phyloP scores from a whole-genome alignment of 2,329 filamentous ascomycete species.

The Colletotrichum tabaci region DNA sequence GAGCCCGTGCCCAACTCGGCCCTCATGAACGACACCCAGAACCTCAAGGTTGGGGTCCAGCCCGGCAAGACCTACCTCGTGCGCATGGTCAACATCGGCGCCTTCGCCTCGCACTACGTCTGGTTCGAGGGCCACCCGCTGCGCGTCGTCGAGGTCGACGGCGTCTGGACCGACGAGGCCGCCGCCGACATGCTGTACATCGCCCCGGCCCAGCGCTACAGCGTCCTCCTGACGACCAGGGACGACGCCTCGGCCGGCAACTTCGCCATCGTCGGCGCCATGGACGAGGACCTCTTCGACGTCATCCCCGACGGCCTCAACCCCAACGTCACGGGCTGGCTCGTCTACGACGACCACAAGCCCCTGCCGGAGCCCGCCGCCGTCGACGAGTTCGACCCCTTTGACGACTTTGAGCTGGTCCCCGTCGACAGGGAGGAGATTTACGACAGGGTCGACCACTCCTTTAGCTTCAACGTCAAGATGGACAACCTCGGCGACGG shows the following conservation, averaged over 20 bases:
- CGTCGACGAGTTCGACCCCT: slow-evolving; percentile 62
- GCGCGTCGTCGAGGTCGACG: slow-evolving; percentile 66
- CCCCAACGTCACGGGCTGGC: slow-evolving; percentile 56
- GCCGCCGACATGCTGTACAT: slow-evolving; percentile 62
- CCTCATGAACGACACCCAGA: slow-evolving; percentile 66
- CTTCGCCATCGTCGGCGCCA: slow-evolving; percentile 62
- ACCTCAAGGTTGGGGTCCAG: slow-evolving; percentile 59
- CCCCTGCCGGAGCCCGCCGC: slow-evolving; percentile 53
- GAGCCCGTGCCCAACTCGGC: slow-evolving; percentile 69
- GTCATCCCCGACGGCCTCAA: slow-evolving; percentile 67
- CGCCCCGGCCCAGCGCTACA: slow-evolving; percentile 64
- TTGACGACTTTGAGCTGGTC: slow-evolving; percentile 69
- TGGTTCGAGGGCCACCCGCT: slow-evolving; percentile 62
- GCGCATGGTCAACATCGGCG: slow-evolving; percentile 67
- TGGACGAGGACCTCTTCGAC: slow-evolving; percentile 57
- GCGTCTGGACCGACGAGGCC: slow-evolving; percentile 62
- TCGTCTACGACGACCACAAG: slow-evolving; percentile 51
- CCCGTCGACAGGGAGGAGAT: slow-evolving; percentile 67
- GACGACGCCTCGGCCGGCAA: slow-evolving; percentile 58
- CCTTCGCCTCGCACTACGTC: slow-evolving; percentile 65
- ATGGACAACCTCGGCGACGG: slow-evolving; percentile 80
- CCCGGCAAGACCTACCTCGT: slow-evolving; percentile 68
- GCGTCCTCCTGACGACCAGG: slow-evolving; percentile 63
- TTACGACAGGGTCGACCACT: slow-evolving; percentile 63
- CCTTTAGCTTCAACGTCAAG: slow-evolving; percentile 62